Conservation (phyloP, 2,329 filamentous ascomycete species). For the Dothiorella sarmentorum region DNA sequence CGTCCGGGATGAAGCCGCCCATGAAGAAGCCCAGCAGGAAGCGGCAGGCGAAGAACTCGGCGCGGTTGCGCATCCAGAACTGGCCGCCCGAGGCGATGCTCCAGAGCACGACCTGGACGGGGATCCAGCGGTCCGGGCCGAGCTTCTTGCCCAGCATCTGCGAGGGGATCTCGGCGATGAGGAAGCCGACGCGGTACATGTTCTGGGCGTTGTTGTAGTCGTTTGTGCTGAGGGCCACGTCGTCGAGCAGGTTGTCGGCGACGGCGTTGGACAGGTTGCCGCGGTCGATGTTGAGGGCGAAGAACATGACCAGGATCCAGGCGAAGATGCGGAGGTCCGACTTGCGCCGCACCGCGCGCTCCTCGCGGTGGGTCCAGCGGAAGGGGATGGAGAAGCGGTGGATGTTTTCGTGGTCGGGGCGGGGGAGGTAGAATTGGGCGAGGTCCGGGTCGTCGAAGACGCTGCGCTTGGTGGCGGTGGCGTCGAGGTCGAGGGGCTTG, state of each 20-base stretch:
- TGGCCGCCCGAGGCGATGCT: slow-evolving; percentile 58
- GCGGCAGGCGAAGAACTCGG: slow-evolving; percentile 35
- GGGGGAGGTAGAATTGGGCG: slow-evolving; percentile 56
- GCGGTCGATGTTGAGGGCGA: slow-evolving; percentile 51
- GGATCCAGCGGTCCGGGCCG: slow-evolving; percentile 48
- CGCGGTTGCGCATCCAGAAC: neutral
- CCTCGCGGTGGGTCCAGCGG: slow-evolving; percentile 56
- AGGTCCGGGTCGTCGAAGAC: slow-evolving; percentile 50
- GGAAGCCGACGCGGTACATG: slow-evolving; percentile 78
- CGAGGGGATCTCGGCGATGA: slow-evolving; percentile 45
- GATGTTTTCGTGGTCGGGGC: slow-evolving; percentile 55
- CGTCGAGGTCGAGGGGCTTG: neutral
- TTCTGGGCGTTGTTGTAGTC: slow-evolving; percentile 41
- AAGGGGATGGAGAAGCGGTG: slow-evolving; percentile 58
- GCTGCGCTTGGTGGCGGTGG: slow-evolving; percentile 2
- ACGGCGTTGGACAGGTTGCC: slow-evolving; percentile 43
- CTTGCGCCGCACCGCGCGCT: slow-evolving; percentile 53
- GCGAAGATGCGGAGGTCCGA: slow-evolving; percentile 50
- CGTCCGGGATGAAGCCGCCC: slow-evolving; percentile 59
- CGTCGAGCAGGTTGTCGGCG: slow-evolving; percentile 33
- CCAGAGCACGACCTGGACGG: slow-evolving; percentile 60
- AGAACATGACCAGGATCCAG: slow-evolving; percentile 55
- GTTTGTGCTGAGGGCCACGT: slow-evolving; percentile 34
- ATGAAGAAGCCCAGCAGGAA: slow-evolving; percentile 51
- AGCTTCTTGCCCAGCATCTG: slow-evolving; percentile 48